Percentiles rank a stretch among this genome's conserved stretches.
Conservation (phyloP, 2,329 filamentous ascomycete genomes). For the Blastomyces emzantsi region DNA sequence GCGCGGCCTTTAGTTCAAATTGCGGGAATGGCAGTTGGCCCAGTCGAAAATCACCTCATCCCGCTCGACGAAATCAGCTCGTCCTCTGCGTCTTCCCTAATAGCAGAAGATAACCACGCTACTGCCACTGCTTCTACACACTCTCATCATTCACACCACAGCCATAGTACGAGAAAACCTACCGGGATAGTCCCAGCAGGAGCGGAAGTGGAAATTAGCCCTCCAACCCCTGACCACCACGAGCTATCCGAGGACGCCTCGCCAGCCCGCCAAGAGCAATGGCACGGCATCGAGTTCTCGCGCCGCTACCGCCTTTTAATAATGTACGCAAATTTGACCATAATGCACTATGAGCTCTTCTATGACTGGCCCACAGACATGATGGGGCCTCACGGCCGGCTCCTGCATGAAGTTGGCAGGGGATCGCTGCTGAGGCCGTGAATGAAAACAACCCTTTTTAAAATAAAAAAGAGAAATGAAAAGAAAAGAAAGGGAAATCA, state of each 20-base stretch:
- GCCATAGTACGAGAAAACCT: neutral
- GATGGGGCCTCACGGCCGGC: conserved; percentile 7
- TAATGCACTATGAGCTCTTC: conserved; percentile 53
- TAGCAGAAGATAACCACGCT: neutral
- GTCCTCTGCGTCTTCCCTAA: conserved; percentile 14
- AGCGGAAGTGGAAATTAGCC: neutral
- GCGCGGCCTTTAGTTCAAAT: conserved; percentile 39
- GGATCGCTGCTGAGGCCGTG: conserved; percentile 12
- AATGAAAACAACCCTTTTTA: neutral
- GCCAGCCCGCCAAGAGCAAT: conserved; percentile 19
- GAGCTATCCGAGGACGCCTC: neutral
- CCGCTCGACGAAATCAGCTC: conserved; percentile 29
- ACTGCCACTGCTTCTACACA: neutral
- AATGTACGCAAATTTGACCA: conserved; percentile 47
- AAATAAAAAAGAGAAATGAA: too few species aligned
- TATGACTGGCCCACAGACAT: conserved; percentile 29
- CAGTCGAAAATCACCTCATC: conserved; percentile 45
- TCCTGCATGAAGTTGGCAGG: conserved; percentile 5
- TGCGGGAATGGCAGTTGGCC: conserved; percentile 48
- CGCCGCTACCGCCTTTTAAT: conserved; percentile 47
- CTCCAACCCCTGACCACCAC: neutral
- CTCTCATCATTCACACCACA: neutral
- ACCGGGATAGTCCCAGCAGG: neutral
- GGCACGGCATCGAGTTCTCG: conserved; percentile 34
- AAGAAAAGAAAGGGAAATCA: too few species aligned